Evolutionary conservation across 176 grass and related monocot genomes (phyloP).

Genomic region (Lolium rigidum): DNA sequence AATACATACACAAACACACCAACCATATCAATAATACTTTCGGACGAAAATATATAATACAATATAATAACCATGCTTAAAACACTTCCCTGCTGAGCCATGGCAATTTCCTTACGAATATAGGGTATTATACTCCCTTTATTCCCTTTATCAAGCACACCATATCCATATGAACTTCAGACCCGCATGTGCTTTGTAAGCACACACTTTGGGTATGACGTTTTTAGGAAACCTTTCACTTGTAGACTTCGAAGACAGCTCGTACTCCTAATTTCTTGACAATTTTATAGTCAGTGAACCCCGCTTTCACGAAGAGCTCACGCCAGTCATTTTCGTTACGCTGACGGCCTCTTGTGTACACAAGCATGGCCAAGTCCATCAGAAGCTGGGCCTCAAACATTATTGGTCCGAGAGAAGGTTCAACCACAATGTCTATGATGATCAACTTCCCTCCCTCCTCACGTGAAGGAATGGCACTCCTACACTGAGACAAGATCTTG

Average conservation of each 20-base stretch:
- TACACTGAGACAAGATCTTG: conserved; percentile 40
- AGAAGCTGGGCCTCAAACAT: conserved; percentile 41
- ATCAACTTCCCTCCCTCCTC: conserved; percentile 48
- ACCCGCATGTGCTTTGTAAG: too few species aligned
- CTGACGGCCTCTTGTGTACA: conserved; percentile 26
- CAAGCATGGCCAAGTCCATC: conserved; percentile 46
- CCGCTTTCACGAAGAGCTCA: conserved; percentile 44
- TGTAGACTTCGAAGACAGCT: conserved; percentile 22
- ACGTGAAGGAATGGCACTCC: background rate
- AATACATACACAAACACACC: too few species aligned
- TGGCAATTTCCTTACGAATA: too few species aligned
- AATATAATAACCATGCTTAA: too few species aligned
- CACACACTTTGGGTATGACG: too few species aligned
- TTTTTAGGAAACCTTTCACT: background rate
- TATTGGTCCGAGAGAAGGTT: too few species aligned
- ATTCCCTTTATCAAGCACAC: too few species aligned
- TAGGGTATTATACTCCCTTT: too few species aligned
- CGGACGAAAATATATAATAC: too few species aligned
- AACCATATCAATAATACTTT: too few species aligned
- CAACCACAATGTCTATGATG: conserved; percentile 39
- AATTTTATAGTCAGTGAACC: conserved; percentile 39
- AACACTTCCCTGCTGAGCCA: too few species aligned
- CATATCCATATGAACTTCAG: too few species aligned
- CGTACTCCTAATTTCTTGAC: conserved; percentile 19
- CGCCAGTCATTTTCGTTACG: conserved; percentile 44